These are phyloP conservation scores for Fraxinus americana DNA, from an alignment of 257 asterid species.

Conservation along the genomic window DNA sequence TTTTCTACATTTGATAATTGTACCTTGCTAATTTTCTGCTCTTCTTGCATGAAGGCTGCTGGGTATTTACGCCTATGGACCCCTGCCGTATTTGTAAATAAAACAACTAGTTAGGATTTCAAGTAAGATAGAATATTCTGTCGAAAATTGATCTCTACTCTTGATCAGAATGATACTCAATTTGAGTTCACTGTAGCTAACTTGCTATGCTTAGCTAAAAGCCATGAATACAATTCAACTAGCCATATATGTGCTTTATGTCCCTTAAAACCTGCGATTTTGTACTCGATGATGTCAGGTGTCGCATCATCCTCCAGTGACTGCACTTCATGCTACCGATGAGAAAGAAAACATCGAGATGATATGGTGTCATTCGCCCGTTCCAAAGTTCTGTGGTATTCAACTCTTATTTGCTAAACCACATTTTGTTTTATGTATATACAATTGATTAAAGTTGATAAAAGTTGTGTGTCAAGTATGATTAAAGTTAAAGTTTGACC, in stretches of 20 bases:
- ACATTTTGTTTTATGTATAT: background rate
- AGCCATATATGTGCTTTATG: background rate
- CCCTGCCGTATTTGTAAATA: background rate
- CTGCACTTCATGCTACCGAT: constrained; percentile 86
- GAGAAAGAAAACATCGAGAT: constrained; percentile 59
- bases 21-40: background rate
- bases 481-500: too few relatives aligned
- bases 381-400: constrained; percentile 70
- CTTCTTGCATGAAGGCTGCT: background rate
- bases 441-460: background rate
- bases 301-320: constrained; percentile 90
- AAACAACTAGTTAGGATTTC: background rate
- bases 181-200: background rate
- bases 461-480: too few relatives aligned
- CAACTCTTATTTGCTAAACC: background rate
- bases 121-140: background rate
- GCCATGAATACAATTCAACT: background rate
- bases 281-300: constrained; percentile 42
- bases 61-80: background rate
- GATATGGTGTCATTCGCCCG: constrained; percentile 71
- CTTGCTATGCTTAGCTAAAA: background rate
- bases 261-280: background rate
- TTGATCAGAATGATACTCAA: background rate
- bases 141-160: background rate
- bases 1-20: background rate